These are phyloP conservation scores for Casaregolazyma lundiana DNA, from an alignment of 1,139 yeast species.

Conservation along the genomic window DNA sequence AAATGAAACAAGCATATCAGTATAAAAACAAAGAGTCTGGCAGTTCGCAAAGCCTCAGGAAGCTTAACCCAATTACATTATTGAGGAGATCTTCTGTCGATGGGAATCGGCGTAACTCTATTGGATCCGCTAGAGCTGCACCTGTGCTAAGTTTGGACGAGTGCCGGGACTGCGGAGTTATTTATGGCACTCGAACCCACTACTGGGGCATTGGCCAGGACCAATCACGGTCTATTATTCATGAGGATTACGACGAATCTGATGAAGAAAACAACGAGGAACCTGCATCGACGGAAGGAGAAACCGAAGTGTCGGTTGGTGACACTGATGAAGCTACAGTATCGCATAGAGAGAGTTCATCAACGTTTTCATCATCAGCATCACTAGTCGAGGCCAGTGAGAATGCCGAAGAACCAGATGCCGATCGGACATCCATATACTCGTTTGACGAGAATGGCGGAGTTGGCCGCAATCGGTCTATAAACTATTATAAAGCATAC, in stretches of 20 bases:
- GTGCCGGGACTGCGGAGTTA: constrained; percentile 30
- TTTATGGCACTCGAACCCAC: constrained; percentile 33
- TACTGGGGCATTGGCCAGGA: constrained; percentile 29
- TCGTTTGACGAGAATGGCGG: constrained; percentile 28
- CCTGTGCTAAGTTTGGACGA: constrained; percentile 18
- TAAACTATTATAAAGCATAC: constrained; percentile 29
- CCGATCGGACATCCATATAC: constrained; percentile 23
- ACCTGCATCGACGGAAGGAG: background rate
- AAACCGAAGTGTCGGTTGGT: background rate
- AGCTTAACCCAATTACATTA: constrained; percentile 27
- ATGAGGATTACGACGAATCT: background rate
- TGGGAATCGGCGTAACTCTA: constrained; percentile 6
- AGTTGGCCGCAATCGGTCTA: constrained; percentile 28
- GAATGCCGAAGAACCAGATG: constrained; percentile 17
- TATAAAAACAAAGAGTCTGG: constrained; percentile 4
- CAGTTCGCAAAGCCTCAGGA: constrained; percentile 22
- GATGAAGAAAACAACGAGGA: background rate
- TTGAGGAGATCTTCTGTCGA: constrained; percentile 18
- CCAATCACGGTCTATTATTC: constrained; percentile 2
- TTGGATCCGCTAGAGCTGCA: constrained; percentile 12
- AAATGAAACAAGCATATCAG: constrained; percentile 2
- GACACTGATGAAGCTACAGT: background rate
- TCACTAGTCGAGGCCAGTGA: constrained; percentile 9
- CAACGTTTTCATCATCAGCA: background rate
- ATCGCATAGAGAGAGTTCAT: background rate